Conservation (phyloP, 768 basidiomycete species). For the Tricholoma sp. region DNA sequence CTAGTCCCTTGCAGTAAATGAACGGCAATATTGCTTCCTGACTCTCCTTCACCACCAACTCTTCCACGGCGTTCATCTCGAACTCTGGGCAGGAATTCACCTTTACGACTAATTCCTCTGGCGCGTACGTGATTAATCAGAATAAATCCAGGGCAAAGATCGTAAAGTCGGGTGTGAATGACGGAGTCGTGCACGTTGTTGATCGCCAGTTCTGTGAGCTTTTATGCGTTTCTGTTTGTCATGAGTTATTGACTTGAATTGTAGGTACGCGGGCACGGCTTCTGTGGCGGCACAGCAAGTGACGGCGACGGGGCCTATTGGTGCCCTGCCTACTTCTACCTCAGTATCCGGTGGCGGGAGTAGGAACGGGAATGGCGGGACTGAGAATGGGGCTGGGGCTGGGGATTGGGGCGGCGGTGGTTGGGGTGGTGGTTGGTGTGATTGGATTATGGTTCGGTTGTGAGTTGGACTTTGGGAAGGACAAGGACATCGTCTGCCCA, state of each 20-base stretch:
- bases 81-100: slow-evolving; percentile 51
- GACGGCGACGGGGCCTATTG: slow-evolving; percentile 39
- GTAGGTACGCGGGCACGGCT: slow-evolving; percentile 40
- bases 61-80: slow-evolving; percentile 28
- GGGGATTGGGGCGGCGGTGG: no score
- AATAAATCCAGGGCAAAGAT: slow-evolving; percentile 42
- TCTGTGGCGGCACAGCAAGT: slow-evolving; percentile 35
- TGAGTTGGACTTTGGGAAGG: no score
- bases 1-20: slow-evolving; percentile 37
- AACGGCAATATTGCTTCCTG: slow-evolving; percentile 65
- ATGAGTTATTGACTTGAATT: neutral
- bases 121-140: slow-evolving; percentile 45
- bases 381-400: no score
- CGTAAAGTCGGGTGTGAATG: slow-evolving; percentile 50
- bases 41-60: slow-evolving; percentile 54
- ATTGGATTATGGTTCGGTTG: no score
- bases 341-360: neutral
- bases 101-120: slow-evolving; percentile 51
- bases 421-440: no score
- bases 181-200: slow-evolving; percentile 68
- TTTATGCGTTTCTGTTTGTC: neutral
- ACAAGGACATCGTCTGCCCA: slow-evolving; percentile 80
- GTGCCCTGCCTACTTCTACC: slow-evolving; percentile 8
- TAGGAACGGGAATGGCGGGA: no score
- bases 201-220: no score